A percentile compares a stretch with the other conserved stretches of the same genome.
These are phyloP conservation scores for Mycena pura DNA, from an alignment of 768 basidiomycete genomes.

Conservation along the genomic window DNA sequence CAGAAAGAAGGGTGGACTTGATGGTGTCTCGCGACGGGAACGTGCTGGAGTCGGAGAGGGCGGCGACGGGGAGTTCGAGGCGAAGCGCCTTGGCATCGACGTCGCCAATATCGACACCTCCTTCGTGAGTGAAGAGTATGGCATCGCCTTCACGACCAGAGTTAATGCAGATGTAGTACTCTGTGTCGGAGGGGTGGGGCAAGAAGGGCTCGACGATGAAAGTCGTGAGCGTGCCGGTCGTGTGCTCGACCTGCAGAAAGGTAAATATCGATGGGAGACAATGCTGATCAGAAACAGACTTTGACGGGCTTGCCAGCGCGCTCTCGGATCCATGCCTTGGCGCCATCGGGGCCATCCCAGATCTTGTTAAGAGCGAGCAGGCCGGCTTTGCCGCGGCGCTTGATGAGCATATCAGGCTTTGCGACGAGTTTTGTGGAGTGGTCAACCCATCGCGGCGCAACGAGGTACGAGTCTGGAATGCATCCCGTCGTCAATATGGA, in stretches of 20 bases:
- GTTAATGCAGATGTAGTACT: conserved; percentile 98
- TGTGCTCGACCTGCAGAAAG: conserved; percentile 77
- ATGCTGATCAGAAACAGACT: conserved; percentile 53
- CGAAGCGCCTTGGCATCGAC: conserved; percentile 97
- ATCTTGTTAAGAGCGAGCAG: conserved; percentile 93
- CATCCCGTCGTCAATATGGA: not conserved
- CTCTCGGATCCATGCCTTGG: conserved; percentile 85
- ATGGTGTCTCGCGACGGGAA: conserved; percentile 88
- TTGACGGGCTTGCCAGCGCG: conserved; percentile 93
- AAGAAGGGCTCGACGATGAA: conserved; percentile 99
- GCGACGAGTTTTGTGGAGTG: conserved; percentile 74
- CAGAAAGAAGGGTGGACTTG: conserved; percentile 74
- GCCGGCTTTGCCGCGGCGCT: conserved; percentile 98
- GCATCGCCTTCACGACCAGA: conserved; percentile 93
- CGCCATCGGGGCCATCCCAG: conserved; percentile 86
- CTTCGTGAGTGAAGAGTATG: conserved; percentile 98
- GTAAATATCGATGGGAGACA: conserved; percentile 15
- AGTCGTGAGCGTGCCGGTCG: conserved; percentile 94
- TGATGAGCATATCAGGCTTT: conserved; percentile 99
- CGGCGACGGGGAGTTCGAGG: conserved; percentile 78
- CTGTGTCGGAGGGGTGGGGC: conserved; percentile 91
- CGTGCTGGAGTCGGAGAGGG: conserved; percentile 43
- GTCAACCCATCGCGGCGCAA: conserved; percentile 26
- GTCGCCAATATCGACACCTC: conserved; percentile 98
- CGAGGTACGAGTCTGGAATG: conserved; percentile 23